These are phyloP conservation scores for Phtheirospermum japonicum DNA, from an alignment of 257 asterid species.

Conservation along the genomic window DNA sequence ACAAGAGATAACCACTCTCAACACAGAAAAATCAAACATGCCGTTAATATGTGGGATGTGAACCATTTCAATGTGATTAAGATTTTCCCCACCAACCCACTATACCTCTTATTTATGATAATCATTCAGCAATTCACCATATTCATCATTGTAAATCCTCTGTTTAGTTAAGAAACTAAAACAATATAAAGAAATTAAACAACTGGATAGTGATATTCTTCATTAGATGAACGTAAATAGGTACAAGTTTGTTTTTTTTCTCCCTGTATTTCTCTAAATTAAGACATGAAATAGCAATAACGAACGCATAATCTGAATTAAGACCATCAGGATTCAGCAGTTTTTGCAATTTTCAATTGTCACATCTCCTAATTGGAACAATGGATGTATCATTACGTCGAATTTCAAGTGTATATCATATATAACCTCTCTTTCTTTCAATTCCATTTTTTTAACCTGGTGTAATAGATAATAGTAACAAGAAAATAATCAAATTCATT, in stretches of 20 bases:
- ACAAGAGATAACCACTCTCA: too few relatives aligned
- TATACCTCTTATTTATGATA: too few relatives aligned
- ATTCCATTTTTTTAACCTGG: not conserved
- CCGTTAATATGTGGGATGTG: too few relatives aligned
- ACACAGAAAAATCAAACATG: too few relatives aligned
- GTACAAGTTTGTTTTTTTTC: not conserved
- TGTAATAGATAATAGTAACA: not conserved
- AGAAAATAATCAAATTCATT: not conserved
- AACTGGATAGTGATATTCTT: too few relatives aligned
- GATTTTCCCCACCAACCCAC: too few relatives aligned
- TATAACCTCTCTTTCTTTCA: conserved; percentile 7
- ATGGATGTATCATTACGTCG: not conserved
- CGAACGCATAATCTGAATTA: not conserved
- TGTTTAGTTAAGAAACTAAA: too few relatives aligned
- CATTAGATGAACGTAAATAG: too few relatives aligned
- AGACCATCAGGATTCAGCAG: not conserved
- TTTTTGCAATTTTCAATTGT: not conserved
- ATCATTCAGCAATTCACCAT: too few relatives aligned
- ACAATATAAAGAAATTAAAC: too few relatives aligned
- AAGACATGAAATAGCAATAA: not conserved
- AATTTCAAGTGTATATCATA: not conserved
- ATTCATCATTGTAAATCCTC: too few relatives aligned
- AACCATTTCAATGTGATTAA: too few relatives aligned
- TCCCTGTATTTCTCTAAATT: not conserved
- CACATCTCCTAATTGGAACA: not conserved